Evolutionary conservation across 352 stramenopile genomes (phyloP).

Genomic region (Phytophthora litchii): DNA sequence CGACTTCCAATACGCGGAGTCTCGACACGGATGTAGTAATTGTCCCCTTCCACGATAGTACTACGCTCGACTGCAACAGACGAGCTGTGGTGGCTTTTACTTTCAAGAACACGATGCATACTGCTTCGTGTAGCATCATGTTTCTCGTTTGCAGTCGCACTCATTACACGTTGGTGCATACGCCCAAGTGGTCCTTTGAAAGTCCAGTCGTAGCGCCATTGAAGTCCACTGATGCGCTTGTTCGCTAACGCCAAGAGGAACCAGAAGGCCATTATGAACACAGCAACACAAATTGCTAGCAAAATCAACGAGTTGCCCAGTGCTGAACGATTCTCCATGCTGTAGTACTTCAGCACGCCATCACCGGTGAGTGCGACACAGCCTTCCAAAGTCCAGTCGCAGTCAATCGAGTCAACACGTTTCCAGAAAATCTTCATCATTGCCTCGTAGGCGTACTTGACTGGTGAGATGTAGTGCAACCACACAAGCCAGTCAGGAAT

Average conservation of each 20-base stretch:
- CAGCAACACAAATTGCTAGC: slow-evolving; percentile 37
- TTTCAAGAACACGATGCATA: slow-evolving; percentile 2
- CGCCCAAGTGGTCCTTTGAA: slow-evolving; percentile 24
- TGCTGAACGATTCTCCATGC: slow-evolving; percentile 42
- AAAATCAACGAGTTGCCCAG: slow-evolving; percentile 44
- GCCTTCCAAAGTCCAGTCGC: slow-evolving; percentile 28
- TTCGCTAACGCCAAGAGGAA: slow-evolving; percentile 33
- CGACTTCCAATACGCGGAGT: slow-evolving; percentile 30
- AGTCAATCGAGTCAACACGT: slow-evolving; percentile 42
- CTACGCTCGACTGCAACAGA: slow-evolving; percentile 10
- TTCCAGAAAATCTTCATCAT: slow-evolving; percentile 62
- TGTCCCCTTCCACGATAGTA: slow-evolving; percentile 8
- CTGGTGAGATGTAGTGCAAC: slow-evolving; percentile 65
- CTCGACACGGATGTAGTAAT: slow-evolving; percentile 44
- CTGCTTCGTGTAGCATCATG: slow-evolving; percentile 6
- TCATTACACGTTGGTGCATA: slow-evolving; percentile 15
- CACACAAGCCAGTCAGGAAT: slow-evolving; percentile 58
- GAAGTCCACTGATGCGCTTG: slow-evolving; percentile 26
- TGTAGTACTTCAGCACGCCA: slow-evolving; percentile 54
- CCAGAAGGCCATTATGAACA: slow-evolving; percentile 46
- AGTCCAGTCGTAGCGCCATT: slow-evolving; percentile 42
- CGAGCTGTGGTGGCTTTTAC: slow-evolving; percentile 18
- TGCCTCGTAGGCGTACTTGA: slow-evolving; percentile 59
- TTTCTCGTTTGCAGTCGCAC: slow-evolving; percentile 12
- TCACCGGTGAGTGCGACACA: slow-evolving; percentile 45